phyloP scores from a whole-genome alignment of 192 early-diverging fungal species.

The Coemansia asiatica region DNA sequence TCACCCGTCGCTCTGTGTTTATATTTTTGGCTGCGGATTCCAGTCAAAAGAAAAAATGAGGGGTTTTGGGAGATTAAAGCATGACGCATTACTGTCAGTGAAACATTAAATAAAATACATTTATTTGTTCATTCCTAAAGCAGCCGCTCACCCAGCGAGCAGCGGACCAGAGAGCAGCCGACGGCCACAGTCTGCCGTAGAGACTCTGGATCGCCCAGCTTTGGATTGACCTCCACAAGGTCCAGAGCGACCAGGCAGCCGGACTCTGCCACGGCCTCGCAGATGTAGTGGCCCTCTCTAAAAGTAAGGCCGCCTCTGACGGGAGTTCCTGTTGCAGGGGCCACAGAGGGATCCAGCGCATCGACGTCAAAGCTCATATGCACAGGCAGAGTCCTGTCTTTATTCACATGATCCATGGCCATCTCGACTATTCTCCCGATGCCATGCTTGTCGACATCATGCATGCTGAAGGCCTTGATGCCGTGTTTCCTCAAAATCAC shows the following conservation, averaged over 20 bases:
- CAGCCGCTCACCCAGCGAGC: conserved; percentile 81
- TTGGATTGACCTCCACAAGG: conserved; percentile 94
- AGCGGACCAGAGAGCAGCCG: conserved; percentile 86
- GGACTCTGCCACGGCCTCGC: conserved; percentile 86
- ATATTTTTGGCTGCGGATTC: no score
- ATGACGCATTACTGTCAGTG: no score
- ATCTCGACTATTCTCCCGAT: conserved; percentile 91
- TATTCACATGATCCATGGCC: conserved; percentile 87
- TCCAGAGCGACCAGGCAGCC: conserved; percentile 87
- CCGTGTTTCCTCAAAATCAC: conserved; percentile 73
- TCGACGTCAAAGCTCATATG: conserved; percentile 96
- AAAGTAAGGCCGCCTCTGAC: conserved; percentile 94
- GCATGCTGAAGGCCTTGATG: conserved; percentile 96
- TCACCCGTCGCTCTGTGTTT: no score
- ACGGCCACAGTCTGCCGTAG: conserved; percentile 84
- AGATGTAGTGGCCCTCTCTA: conserved; percentile 97
- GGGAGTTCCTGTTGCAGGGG: conserved; percentile 93
- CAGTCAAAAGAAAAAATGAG: background rate
- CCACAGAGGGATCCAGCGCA: conserved; percentile 90
- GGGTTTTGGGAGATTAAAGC: background rate
- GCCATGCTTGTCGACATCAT: conserved; percentile 91
- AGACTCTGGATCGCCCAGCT: conserved; percentile 72
- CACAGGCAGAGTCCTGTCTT: conserved; percentile 68
- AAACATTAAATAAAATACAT: no score
- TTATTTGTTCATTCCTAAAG: conserved; percentile 39